Evolutionary conservation across 768 basidiomycete genomes (phyloP).

Genomic region (Boletus rufocinnamomeus): DNA sequence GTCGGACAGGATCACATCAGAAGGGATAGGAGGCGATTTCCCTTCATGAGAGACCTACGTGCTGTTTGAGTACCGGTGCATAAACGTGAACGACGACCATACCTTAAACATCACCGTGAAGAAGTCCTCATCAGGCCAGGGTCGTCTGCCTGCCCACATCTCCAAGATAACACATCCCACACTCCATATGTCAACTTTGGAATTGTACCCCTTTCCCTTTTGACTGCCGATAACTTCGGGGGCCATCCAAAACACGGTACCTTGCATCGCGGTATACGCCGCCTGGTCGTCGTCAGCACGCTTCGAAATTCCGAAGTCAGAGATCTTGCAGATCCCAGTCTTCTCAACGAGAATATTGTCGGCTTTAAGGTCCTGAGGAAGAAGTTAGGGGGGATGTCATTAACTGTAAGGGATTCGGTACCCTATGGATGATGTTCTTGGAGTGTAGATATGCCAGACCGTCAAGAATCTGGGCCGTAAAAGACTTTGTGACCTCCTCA

Average conservation of each 20-base stretch:
- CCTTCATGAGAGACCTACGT: constrained; percentile 80
- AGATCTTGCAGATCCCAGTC: constrained; percentile 92
- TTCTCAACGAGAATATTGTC: constrained; percentile 98
- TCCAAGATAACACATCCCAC: constrained; percentile 98
- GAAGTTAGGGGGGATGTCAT: constrained; percentile 10
- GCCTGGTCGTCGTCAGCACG: constrained; percentile 84
- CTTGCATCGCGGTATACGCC: constrained; percentile 92
- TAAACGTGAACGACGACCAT: constrained; percentile 15
- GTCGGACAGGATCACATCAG: constrained; percentile 72
- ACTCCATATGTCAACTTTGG: constrained; percentile 99
- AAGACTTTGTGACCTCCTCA: constrained; percentile 89
- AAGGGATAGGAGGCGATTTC: constrained; percentile 86
- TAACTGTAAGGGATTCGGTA: constrained; percentile 35
- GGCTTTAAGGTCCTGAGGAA: constrained; percentile 84
- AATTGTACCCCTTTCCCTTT: constrained; percentile 84
- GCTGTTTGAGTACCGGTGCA: not conserved
- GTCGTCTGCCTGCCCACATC: constrained; percentile 97
- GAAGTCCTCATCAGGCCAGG: constrained; percentile 90
- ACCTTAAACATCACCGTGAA: constrained; percentile 96
- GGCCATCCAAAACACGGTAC: constrained; percentile 99
- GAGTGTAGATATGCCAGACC: constrained; percentile 94
- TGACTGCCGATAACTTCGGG: constrained; percentile 90
- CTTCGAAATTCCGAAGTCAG: constrained; percentile 99
- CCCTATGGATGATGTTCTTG: constrained; percentile 90
- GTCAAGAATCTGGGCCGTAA: constrained; percentile 87